Evolutionary conservation across 1,284 basidiomycete species (phyloP), one percentile per base, ranked within the genome.

Genomic region (Puccinia hordei): DNA sequence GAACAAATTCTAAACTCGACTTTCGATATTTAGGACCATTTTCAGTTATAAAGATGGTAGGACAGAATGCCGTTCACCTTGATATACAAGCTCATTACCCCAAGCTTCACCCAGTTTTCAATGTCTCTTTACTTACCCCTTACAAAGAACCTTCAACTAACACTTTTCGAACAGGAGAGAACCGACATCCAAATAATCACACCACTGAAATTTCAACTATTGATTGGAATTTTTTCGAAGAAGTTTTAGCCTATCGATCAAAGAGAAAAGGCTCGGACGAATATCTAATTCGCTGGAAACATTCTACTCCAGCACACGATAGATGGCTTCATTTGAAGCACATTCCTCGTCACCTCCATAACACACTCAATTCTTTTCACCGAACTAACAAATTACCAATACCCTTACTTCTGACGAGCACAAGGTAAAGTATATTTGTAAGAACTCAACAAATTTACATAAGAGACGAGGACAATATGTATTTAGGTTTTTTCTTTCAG

Each of bases 21-120:
- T 69, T n/a, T 46, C 63, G 46, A 38, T 22, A 38, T 5, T 33
- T 77, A 17, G 75, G 75, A 2, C 75, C 75, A 12, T 77, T 77
- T 41, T n/a, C 15, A 3, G 65, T 77, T 3, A 9, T 35, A 3
- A 1, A 30, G 17, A 69, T 69, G 65, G 75, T 77, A n/a, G n/a
- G n/a, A n/a, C n/a, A n/a, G n/a, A n/a, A n/a, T n/a, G n/a, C n/a
- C n/a, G n/a, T n/a, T n/a, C n/a, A n/a, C n/a, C n/a, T n/a, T n/a
- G n/a, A n/a, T n/a, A n/a, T n/a, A n/a, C n/a, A n/a, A n/a, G n/a
- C n/a, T n/a, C n/a, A n/a, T n/a, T n/a, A n/a, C n/a, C n/a, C n/a
- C n/a, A n/a, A n/a, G n/a, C n/a, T n/a, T n/a, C n/a, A n/a, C n/a
- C n/a, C n/a, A n/a, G n/a, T n/a, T n/a, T n/a, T n/a, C n/a, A n/a